Conservation (phyloP, 208 protist species). For the Angomonas desouzai region DNA sequence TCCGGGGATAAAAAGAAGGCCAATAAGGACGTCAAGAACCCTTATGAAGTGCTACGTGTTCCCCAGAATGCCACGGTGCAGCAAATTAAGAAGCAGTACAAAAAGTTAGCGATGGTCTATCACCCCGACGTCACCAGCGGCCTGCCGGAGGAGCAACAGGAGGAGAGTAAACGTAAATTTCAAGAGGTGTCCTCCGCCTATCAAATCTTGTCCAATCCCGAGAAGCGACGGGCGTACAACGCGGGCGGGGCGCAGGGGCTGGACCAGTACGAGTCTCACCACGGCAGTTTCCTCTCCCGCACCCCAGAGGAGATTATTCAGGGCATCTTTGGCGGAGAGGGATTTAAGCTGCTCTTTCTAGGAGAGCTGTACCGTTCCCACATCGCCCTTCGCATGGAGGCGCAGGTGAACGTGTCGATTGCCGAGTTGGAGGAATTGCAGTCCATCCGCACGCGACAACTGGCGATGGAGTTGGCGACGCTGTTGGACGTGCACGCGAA, state of each 20-base stretch:
- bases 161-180: conserved; percentile 49
- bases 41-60: conserved; percentile 74
- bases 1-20: conserved; percentile 16
- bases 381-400: conserved; percentile 77
- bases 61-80: conserved; percentile 48
- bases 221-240: conserved; percentile 79
- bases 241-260: conserved; percentile 58
- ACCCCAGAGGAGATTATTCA: conserved; percentile 84
- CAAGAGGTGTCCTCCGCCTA: conserved; percentile 70
- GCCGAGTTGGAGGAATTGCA: conserved; percentile 83
- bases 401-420: conserved; percentile 74
- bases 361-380: conserved; percentile 76
- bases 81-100: conserved; percentile 82
- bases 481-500: conserved; percentile 79
- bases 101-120: conserved; percentile 83
- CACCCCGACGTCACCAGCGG: conserved; percentile 66
- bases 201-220: conserved; percentile 82
- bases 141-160: conserved; percentile 28
- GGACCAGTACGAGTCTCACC: conserved; percentile 58
- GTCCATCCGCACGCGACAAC: conserved; percentile 65
- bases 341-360: conserved; percentile 52
- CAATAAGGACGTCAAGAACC: conserved; percentile 28
- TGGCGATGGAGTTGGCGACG: conserved; percentile 56
- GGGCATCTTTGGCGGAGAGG: conserved; percentile 76
- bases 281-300: conserved; percentile 63